phyloP scores from a whole-genome alignment of 164 flowering plant species.

The Piper longum region DNA sequence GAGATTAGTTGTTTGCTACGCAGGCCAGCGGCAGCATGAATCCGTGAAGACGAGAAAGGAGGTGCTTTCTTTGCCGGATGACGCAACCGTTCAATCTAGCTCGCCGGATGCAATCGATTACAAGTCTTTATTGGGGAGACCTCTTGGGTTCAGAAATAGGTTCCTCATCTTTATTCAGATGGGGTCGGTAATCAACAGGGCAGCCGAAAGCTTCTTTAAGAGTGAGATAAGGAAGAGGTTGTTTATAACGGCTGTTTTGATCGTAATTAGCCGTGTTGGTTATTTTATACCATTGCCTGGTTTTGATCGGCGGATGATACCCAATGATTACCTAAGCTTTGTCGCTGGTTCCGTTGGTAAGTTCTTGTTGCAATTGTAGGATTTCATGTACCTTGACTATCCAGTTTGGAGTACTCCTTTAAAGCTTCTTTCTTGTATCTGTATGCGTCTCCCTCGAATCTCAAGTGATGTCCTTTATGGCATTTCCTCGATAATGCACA shows the following conservation, averaged over 20 bases:
- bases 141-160: slow-evolving; percentile 50
- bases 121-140: slow-evolving; percentile 10
- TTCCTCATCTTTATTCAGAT: slow-evolving; percentile 55
- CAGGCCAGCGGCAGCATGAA: not conserved
- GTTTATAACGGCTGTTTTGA: slow-evolving; percentile 60
- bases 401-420: not conserved
- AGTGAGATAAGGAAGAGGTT: slow-evolving; percentile 92
- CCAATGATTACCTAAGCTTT: slow-evolving; percentile 68
- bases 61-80: slow-evolving; percentile 7
- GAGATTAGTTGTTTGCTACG: not conserved
- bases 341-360: slow-evolving; percentile 77
- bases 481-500: not conserved
- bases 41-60: not conserved
- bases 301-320: slow-evolving; percentile 76
- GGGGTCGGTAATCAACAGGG: slow-evolving; percentile 66
- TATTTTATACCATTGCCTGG: slow-evolving; percentile 89
- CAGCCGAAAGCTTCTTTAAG: slow-evolving; percentile 85
- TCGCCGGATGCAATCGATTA: slow-evolving; percentile 8
- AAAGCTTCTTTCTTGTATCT: not conserved
- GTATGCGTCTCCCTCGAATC: not conserved
- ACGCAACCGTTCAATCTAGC: slow-evolving; percentile 8
- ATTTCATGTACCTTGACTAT: not conserved
- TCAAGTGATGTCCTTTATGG: not conserved
- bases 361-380: slow-evolving; percentile 5
- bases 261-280: slow-evolving; percentile 69